A percentile compares a stretch with the other conserved stretches of the same genome.
These are phyloP conservation scores for Lachnum nothofagi DNA, from an alignment of 2,329 filamentous ascomycete genomes.

Conservation along the genomic window DNA sequence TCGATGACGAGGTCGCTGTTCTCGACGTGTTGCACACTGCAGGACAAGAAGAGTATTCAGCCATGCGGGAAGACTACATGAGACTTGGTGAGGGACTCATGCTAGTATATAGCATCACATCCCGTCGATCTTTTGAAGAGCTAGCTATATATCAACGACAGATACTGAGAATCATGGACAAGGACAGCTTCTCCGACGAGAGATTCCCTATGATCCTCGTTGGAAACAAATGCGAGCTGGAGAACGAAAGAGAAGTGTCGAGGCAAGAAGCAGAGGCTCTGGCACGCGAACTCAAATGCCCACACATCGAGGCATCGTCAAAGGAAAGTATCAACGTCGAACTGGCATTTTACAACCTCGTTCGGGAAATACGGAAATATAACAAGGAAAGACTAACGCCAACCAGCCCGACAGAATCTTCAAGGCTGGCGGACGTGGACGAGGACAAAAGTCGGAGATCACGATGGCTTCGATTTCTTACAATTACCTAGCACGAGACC, in stretches of 20 bases:
- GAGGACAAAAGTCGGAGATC: no score
- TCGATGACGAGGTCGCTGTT: conserved; percentile 95
- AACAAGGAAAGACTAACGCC: conserved; percentile 84
- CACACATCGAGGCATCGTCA: conserved; percentile 98
- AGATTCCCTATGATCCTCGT: conserved; percentile 99
- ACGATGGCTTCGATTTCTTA: no score
- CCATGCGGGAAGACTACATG: conserved; percentile 99
- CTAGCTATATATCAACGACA: conserved; percentile 99
- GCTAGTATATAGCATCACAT: conserved; percentile 97
- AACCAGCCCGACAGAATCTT: no score
- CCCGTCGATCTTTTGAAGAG: conserved; percentile 94
- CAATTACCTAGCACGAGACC: no score
- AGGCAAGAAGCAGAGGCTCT: conserved; percentile 88
- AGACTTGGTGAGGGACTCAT: conserved; percentile 96
- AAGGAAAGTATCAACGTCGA: conserved; percentile 98
- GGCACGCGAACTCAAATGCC: conserved; percentile 84
- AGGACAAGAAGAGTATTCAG: conserved; percentile 97
- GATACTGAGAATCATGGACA: conserved; percentile 97
- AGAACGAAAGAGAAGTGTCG: conserved; percentile 83
- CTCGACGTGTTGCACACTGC: conserved; percentile 98
- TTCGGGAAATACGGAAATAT: conserved; percentile 94
- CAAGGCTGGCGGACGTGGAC: no score
- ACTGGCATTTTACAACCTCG: conserved; percentile 96
- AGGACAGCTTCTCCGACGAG: no score
- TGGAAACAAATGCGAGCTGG: conserved; percentile 98